Conservation (phyloP, 345 rosid species). For the Gossypium sturtianum region DNA sequence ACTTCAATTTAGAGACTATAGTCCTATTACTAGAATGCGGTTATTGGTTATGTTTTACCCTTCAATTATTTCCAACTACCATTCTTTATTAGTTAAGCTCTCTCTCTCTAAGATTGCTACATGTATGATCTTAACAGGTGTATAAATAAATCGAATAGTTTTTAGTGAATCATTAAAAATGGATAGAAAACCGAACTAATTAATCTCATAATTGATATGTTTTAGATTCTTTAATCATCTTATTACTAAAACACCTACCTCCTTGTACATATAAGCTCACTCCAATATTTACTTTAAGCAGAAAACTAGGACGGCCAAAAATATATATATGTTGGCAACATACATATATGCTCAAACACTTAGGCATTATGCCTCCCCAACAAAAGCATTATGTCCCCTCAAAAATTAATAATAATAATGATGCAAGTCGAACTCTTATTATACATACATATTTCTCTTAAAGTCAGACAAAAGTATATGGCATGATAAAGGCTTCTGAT, state of each 20-base stretch:
- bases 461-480: not conserved
- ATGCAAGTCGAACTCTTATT: not conserved
- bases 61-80: not conserved
- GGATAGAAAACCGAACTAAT: not conserved
- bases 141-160: not conserved
- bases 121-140: too few relatives aligned
- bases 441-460: not conserved
- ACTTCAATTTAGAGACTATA: not conserved
- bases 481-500: slow-evolving; percentile 7
- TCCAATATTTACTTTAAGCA: not conserved
- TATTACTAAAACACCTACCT: not conserved
- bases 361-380: not conserved
- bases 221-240: not conserved
- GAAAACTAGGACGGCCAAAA: not conserved
- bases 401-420: not conserved
- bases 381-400: not conserved
- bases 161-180: not conserved
- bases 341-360: not conserved
- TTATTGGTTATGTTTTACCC: not conserved
- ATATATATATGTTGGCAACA: not conserved
- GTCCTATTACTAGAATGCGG: not conserved
- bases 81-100: not conserved
- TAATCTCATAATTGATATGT: not conserved
- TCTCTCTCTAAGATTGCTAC: not conserved
- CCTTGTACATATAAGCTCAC: not conserved